These are phyloP conservation scores for Astrothelium subdiscretum DNA, from an alignment of 495 filamentous ascomycete genomes.

Conservation along the genomic window DNA sequence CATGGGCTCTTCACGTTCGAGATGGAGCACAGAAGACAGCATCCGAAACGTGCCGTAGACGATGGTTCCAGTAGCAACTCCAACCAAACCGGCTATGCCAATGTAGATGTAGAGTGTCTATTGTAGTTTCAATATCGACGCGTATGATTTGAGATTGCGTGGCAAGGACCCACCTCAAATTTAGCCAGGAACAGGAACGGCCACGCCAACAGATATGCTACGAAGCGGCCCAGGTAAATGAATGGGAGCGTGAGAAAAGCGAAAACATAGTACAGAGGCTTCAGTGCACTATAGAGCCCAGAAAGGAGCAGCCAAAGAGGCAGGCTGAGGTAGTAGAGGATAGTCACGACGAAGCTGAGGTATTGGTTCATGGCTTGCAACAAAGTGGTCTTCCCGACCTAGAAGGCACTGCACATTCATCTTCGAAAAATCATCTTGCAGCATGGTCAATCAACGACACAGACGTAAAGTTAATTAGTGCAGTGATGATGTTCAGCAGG, in stretches of 20 bases:
- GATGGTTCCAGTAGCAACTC: conserved; percentile 38
- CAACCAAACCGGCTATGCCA: conserved; percentile 46
- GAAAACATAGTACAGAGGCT: conserved; percentile 27
- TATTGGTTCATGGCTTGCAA: conserved; percentile 9
- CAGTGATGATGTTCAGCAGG: neutral
- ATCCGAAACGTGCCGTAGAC: conserved; percentile 27
- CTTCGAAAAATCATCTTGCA: neutral
- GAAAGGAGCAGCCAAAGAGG: conserved; percentile 28
- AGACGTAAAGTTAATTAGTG: neutral
- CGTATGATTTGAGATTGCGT: neutral
- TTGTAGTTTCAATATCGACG: conserved; percentile 15
- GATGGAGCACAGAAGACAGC: conserved; percentile 5
- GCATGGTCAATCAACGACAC: neutral
- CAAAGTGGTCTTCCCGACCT: neutral
- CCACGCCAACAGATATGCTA: conserved; percentile 19
- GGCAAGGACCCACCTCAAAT: conserved; percentile 46
- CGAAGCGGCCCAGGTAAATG: conserved; percentile 20
- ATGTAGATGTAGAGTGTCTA: conserved; percentile 57
- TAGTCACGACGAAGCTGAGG: conserved; percentile 16
- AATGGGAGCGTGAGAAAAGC: conserved; percentile 26
- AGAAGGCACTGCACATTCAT: neutral
- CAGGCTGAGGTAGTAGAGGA: conserved; percentile 29
- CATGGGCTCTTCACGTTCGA: neutral
- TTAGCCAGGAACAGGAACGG: conserved; percentile 38
- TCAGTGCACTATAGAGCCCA: conserved; percentile 23